Conservation (phyloP, 1,139 yeast genomes). For the Williopsis jadinii region DNA sequence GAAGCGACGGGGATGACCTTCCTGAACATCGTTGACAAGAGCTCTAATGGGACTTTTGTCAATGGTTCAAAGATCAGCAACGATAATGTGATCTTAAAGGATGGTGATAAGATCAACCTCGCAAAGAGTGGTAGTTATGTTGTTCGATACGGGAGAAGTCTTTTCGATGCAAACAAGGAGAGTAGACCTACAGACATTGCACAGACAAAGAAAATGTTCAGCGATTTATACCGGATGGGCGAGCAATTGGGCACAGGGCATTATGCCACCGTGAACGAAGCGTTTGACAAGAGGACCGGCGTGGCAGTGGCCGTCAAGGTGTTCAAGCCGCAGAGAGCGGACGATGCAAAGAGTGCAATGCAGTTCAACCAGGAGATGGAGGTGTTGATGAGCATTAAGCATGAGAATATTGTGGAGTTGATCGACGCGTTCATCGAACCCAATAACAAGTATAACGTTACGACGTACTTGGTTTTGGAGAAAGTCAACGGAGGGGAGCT, state of each 20-base stretch:
- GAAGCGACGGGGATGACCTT: constrained; percentile 32
- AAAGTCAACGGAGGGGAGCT: constrained; percentile 71
- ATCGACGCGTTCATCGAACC: constrained; percentile 68
- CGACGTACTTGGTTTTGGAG: constrained; percentile 65
- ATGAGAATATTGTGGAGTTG: constrained; percentile 63
- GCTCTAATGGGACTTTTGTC: constrained; percentile 63
- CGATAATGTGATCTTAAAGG: constrained; percentile 41
- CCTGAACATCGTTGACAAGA: constrained; percentile 46
- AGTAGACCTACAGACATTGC: constrained; percentile 1
- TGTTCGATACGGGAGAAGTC: constrained; percentile 37
- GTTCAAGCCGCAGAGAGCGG: constrained; percentile 60
- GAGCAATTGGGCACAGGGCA: constrained; percentile 68
- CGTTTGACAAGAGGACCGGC: constrained; percentile 50
- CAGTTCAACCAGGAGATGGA: constrained; percentile 64
- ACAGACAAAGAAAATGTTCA: constrained; percentile 28
- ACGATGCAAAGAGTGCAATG: constrained; percentile 36
- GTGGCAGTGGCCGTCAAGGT: constrained; percentile 65
- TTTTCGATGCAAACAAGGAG: constrained; percentile 10
- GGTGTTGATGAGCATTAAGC: constrained; percentile 57
- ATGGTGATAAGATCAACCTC: constrained; percentile 60
- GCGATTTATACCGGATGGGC: constrained; percentile 56
- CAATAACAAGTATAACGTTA: constrained; percentile 41
- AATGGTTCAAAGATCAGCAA: constrained; percentile 51
- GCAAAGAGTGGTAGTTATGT: constrained; percentile 55
- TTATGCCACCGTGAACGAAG: constrained; percentile 72